Evolutionary conservation across 257 asterid species (phyloP), one percentile per base, ranked within the genome.

Genomic region (Echium plantagineum): DNA sequence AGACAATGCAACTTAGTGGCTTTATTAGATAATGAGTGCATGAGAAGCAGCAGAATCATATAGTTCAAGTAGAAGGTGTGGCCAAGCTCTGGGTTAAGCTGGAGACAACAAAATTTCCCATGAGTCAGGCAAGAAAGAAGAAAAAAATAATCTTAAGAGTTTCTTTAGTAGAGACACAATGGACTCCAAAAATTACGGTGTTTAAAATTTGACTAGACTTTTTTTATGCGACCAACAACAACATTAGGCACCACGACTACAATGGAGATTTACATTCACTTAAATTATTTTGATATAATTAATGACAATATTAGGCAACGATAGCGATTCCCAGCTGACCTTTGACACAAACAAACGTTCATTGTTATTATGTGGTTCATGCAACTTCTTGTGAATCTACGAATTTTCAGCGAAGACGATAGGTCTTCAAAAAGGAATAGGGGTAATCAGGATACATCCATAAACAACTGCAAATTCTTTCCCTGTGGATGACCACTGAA

Each of bases 381-480:
- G 49, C 15, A 42, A 42, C 12, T 42, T 12, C 17, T 42, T 42
- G 49, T 10, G 49, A 9, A 42, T 17, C 49, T 42, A 42, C 13
- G 16, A 42, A 10, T 42, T 42, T 12, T 10, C 49, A 12, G 24
- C 42, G n/a, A 18, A 56, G 16, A 55, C n/a, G 21, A 52, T 16
- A 8, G 17, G 5, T 16, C 21, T 52, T 52, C 19, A 8, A 8
- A 8, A 8, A 52, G 56, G 56, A 52, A 52, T 4, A 26, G 48
- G 20, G 21, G 55, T 26, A 66, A 55, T 55, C 52, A 86, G 96
- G 97, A 93, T 93, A 93, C 98, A 89, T 72, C 98, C 98, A 75
- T 89, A 93, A 69, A 89, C 98, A 74, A 80, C 98, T n/a, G 96
- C 97, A 75, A 89, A 93, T 77, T 93, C 98, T 72, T 78, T 84